Evolutionary conservation across 2,329 filamentous ascomycete genomes (phyloP).

Genomic region (Aspergillus sp.): DNA sequence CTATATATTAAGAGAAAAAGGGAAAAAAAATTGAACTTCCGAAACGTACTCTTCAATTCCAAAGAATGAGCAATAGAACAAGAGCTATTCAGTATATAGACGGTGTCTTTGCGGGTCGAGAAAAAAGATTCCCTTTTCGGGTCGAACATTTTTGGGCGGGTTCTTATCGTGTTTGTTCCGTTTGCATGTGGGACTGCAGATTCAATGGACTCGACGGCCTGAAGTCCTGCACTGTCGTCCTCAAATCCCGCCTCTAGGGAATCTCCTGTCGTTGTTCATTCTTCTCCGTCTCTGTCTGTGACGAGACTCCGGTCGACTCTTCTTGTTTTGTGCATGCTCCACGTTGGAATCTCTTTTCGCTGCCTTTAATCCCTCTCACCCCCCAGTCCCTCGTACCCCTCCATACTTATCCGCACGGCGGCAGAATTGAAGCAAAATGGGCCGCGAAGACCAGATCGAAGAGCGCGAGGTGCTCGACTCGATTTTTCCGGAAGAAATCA

Average conservation of each 20-base stretch:
- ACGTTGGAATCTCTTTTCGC: neutral
- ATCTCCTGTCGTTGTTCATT: neutral
- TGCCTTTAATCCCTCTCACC: slow-evolving; percentile 5
- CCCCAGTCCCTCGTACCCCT: slow-evolving; percentile 24
- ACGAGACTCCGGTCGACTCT: neutral
- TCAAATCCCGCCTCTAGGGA: neutral
- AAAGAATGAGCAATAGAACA: neutral
- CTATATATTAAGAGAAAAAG: slow-evolving; percentile 2
- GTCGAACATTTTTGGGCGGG: slow-evolving; percentile 28
- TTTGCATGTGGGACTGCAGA: slow-evolving; percentile 41
- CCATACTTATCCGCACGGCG: slow-evolving; percentile 24
- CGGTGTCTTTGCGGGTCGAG: neutral
- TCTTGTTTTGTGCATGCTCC: neutral
- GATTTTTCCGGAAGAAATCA: slow-evolving; percentile 97
- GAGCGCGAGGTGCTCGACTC: slow-evolving; percentile 97
- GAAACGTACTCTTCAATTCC: neutral
- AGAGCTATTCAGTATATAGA: neutral
- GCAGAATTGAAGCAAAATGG: slow-evolving; percentile 40
- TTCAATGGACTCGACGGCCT: slow-evolving; percentile 10
- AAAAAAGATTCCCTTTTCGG: slow-evolving; percentile 14
- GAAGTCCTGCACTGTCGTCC: neutral
- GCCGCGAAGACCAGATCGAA: slow-evolving; percentile 82
- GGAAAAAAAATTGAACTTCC: neutral
- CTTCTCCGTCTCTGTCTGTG: neutral
- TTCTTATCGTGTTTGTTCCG: slow-evolving; percentile 38